These are phyloP conservation scores for Sporothrix luriei DNA, from an alignment of 2,329 filamentous ascomycete species.

Conservation along the genomic window DNA sequence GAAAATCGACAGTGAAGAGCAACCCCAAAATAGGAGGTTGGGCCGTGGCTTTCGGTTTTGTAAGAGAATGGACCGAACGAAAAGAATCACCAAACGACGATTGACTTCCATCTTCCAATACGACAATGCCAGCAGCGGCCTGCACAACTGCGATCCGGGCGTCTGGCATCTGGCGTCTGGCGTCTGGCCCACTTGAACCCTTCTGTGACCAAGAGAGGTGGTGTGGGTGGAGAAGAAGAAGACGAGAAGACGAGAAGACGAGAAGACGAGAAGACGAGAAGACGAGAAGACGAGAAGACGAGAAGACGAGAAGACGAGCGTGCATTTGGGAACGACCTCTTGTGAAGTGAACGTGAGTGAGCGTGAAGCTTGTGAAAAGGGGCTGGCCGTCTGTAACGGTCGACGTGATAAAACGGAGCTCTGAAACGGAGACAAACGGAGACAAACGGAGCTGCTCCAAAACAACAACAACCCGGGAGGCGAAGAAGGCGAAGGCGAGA, in stretches of 20 bases:
- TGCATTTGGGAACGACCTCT: no score
- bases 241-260: no score
- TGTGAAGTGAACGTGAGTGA: no score
- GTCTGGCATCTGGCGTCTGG: neutral
- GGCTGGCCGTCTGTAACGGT: neutral
- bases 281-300: no score
- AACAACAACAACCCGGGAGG: neutral
- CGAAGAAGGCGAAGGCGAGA: neutral
- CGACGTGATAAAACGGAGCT: neutral
- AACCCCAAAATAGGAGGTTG: constrained; percentile 11
- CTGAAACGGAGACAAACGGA: neutral
- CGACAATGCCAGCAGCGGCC: no score
- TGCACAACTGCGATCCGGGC: constrained; percentile 21
- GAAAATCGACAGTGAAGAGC: no score
- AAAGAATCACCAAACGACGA: no score
- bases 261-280: no score
- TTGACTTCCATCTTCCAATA: neutral
- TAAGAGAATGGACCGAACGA: no score
- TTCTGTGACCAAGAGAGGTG: neutral
- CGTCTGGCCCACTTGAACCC: neutral
- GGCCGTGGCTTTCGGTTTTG: neutral
- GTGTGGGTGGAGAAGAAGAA: neutral
- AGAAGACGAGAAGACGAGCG: no score
- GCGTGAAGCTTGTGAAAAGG: no score
- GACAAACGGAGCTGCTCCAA: neutral